Evolutionary conservation across 371 early-diverging fungal species (phyloP).

Genomic region (Mucor racemosus): DNA sequence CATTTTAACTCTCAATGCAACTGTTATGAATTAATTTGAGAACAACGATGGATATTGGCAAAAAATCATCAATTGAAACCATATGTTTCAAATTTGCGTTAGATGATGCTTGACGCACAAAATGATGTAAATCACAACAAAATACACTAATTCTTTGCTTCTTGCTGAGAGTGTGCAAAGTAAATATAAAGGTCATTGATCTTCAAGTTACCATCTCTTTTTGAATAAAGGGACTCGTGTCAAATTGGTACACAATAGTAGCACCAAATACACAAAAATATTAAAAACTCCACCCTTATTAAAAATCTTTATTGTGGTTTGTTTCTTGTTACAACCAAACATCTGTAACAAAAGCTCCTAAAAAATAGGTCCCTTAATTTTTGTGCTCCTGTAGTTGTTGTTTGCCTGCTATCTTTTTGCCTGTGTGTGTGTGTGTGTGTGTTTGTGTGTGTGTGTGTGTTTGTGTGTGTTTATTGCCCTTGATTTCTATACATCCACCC

Average conservation of each 20-base stretch:
- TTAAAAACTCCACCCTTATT: neutral
- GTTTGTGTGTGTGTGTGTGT: too few species aligned
- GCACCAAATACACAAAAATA: neutral
- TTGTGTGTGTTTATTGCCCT: neutral
- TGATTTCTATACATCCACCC: neutral
- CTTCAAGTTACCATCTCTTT: neutral
- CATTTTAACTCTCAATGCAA: too few species aligned
- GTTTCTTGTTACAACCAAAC: neutral
- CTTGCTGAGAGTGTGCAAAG: too few species aligned
- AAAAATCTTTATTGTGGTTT: neutral
- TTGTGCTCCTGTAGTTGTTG: neutral
- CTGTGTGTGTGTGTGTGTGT: too few species aligned
- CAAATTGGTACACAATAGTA: conserved; percentile 12
- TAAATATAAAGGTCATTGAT: neutral
- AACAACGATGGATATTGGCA: too few species aligned
- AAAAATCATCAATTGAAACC: too few species aligned
- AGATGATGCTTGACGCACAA: too few species aligned
- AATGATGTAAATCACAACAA: too few species aligned
- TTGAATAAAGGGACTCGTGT: conserved; percentile 8
- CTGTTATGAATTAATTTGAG: too few species aligned
- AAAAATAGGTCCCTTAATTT: neutral
- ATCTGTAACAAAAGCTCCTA: neutral
- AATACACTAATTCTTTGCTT: too few species aligned
- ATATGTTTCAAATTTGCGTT: too few species aligned
- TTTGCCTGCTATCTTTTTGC: neutral